Base-by-base conservation (phyloP, 768 basidiomycete genomes). In the Exsudoporus frostii region DNA sequence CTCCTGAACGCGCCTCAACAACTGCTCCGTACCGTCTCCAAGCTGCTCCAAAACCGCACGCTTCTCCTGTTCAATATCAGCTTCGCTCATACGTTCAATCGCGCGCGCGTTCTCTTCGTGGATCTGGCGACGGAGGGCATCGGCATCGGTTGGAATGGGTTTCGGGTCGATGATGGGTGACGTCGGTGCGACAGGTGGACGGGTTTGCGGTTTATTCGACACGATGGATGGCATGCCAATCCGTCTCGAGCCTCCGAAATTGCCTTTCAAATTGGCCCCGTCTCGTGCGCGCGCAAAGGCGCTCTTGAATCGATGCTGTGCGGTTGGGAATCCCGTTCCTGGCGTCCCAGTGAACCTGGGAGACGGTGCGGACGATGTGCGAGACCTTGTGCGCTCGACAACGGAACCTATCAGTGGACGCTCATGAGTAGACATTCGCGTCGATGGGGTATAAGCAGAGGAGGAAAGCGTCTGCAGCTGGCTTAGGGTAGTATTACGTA, bases 41-140 rank as follows among this genome's bases (percentile, higher is more conserved):
- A 95, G 85, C 41, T 80, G 78, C 54, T 89, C 83, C 25, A 89
- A 51, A 38, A 95, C 80, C 55, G 90, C 81, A 46, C 71, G 71
- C 40, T 76, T 74, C 66, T 88, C 91, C 47, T 79, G 68, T 55
- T 85, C 82, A 10, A 84, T 75, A 65, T 94, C 88, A 15, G 82
- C 82, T 11, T 80, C 79, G 3, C 79, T 77, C 93, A 95, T 95
- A 1, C 62, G 67, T 17, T 79, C 80, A 2, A 95, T 79, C 27
- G 72, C 70, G 11, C 71, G 68, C 52, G 79, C 75, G 57, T 95
- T 94, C 62, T 92, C 88, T 50, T 75, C 74, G 59, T 80, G 83
- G 48, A 85, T 79, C 60, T 81, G 81, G 10, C 69, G 70, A 50
- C 81, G 73, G 79, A 86, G 84, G 44, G 74, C 72, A 55, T 65